Evolutionary conservation across 352 stramenopile species (phyloP).

Genomic region (Globisporangium megalacanthum): DNA sequence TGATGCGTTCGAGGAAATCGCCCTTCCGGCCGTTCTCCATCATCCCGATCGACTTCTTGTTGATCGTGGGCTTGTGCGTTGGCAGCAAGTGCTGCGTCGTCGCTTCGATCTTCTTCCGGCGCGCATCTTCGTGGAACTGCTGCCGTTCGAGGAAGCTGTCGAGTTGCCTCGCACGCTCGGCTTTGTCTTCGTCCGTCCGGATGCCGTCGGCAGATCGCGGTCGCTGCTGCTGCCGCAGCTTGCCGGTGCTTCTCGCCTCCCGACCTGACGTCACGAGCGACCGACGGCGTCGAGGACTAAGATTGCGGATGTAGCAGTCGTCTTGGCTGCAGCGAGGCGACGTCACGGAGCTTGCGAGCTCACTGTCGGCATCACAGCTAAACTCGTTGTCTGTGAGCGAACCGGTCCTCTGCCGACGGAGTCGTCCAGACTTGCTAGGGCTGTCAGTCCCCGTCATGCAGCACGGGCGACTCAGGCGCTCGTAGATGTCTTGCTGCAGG

Average conservation of each 20-base stretch:
- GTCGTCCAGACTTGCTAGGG: constrained; percentile 1
- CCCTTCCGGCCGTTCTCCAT: constrained; percentile 79
- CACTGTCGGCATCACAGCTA: constrained; percentile 17
- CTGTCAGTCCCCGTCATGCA: constrained; percentile 13
- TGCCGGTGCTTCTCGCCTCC: neutral
- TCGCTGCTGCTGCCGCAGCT: constrained; percentile 17
- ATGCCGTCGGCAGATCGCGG: constrained; percentile 49
- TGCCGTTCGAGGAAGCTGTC: constrained; percentile 72
- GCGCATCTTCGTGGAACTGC: constrained; percentile 63
- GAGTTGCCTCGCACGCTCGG: constrained; percentile 47
- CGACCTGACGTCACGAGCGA: constrained; percentile 9
- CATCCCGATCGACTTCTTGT: constrained; percentile 75
- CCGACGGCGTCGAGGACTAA: constrained; percentile 9
- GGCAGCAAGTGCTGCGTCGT: constrained; percentile 56
- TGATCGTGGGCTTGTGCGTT: constrained; percentile 66
- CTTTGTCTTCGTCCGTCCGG: constrained; percentile 34
- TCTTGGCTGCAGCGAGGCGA: constrained; percentile 37
- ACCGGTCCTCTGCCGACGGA: constrained; percentile 15
- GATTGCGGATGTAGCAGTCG: constrained; percentile 41
- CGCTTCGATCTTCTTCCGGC: constrained; percentile 53
- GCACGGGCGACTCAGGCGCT: constrained; percentile 68
- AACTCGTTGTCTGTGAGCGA: constrained; percentile 17
- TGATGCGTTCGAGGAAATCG: constrained; percentile 77
- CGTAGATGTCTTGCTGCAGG: constrained; percentile 82
- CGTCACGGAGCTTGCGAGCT: constrained; percentile 8